phyloP scores from a whole-genome alignment of 805 yeast genomes.

The Saccharomyces kudriavzevii region DNA sequence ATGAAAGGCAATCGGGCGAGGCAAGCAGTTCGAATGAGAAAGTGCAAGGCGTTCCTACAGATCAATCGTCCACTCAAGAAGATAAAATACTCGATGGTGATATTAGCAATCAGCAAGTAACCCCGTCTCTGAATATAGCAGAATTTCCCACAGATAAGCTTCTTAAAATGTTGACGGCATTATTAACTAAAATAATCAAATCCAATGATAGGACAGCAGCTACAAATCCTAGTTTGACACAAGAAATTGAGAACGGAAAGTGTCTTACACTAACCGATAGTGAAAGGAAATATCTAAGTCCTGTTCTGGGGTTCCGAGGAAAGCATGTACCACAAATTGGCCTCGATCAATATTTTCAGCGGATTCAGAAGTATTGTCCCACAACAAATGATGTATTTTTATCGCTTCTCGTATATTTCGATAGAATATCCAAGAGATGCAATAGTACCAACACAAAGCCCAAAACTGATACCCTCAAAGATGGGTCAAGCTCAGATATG shows the following conservation, averaged over 20 bases:
- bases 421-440: conserved; percentile 73
- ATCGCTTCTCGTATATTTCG: conserved; percentile 85
- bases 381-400: conserved; percentile 96
- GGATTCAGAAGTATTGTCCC: conserved; percentile 94
- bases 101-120: not conserved
- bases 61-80: not conserved
- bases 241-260: not conserved
- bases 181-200: conserved; percentile 78
- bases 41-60: not conserved
- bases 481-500: not conserved
- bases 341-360: conserved; percentile 76
- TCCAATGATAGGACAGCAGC: conserved; percentile 70
- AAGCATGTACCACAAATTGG: conserved; percentile 94
- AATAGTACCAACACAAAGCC: conserved; percentile 10
- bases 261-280: conserved; percentile 38
- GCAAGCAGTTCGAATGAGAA: not conserved
- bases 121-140: conserved; percentile 46
- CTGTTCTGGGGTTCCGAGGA: conserved; percentile 85
- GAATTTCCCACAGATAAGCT: conserved; percentile 76
- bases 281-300: conserved; percentile 34
- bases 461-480: not conserved
- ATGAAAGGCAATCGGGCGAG: not conserved
- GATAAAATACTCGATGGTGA: not conserved
- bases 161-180: conserved; percentile 74
- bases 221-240: conserved; percentile 1